Evolutionary conservation across 495 filamentous ascomycete species (phyloP).

Genomic region (Apodospora peruviana): DNA sequence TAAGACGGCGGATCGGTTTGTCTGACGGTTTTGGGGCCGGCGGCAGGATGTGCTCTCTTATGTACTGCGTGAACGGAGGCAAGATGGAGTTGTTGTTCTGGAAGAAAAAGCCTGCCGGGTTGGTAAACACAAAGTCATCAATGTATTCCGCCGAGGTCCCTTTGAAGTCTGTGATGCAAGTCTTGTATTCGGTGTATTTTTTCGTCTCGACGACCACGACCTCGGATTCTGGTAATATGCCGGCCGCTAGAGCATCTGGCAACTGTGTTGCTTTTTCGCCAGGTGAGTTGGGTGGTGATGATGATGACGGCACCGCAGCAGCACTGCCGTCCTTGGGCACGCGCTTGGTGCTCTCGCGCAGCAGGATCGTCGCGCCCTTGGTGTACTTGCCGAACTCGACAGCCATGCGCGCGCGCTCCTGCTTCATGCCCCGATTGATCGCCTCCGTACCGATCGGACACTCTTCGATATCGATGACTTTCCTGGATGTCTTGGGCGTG

Average conservation of each 20-base stretch:
- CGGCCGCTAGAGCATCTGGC: too few relatives aligned
- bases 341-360: conserved; percentile 79
- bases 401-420: conserved; percentile 64
- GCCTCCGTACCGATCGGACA: conserved; percentile 91
- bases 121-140: conserved; percentile 77
- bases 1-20: conserved; percentile 65
- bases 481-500: conserved; percentile 65
- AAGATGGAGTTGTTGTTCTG: conserved; percentile 99
- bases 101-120: conserved; percentile 91
- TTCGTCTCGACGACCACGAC: conserved; percentile 27
- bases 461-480: conserved; percentile 89
- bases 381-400: conserved; percentile 66
- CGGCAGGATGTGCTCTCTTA: conserved; percentile 72
- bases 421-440: conserved; percentile 67
- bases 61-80: conserved; percentile 81
- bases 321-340: conserved; percentile 45
- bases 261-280: too few relatives aligned
- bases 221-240: conserved; percentile 3
- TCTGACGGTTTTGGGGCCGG: conserved; percentile 21
- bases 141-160: conserved; percentile 79
- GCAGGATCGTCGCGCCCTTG: conserved; percentile 78
- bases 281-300: conserved; percentile 3
- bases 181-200: conserved; percentile 67
- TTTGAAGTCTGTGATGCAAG: conserved; percentile 80
- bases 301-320: conserved; percentile 1